These are phyloP conservation scores for Medicago truncatula DNA, from an alignment of 306 rosid genomes.

Conservation along the genomic window DNA sequence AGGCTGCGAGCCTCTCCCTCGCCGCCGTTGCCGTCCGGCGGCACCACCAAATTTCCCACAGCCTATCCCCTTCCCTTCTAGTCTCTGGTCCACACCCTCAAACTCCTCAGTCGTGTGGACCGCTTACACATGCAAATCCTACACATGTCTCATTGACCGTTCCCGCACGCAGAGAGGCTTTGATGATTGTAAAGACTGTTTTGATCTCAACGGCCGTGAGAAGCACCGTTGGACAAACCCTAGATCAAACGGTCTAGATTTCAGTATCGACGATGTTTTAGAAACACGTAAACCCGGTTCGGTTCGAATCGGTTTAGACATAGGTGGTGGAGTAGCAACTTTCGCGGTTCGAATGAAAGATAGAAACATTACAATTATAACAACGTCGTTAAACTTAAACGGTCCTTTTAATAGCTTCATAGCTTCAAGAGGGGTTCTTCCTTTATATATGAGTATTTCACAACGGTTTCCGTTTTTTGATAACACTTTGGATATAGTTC, in stretches of 20 bases:
- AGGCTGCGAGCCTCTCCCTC: conserved; percentile 62
- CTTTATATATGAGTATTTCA: conserved; percentile 51
- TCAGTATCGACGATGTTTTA: conserved; percentile 54
- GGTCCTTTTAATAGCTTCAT: conserved; percentile 60
- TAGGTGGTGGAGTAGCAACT: conserved; percentile 57
- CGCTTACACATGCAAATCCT: conserved; percentile 57
- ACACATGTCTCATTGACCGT: conserved; percentile 52
- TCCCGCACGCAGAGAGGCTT: conserved; percentile 35
- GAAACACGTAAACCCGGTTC: conserved; percentile 39
- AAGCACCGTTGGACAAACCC: conserved; percentile 42
- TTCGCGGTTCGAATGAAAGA: conserved; percentile 56
- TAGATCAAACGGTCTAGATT: conserved; percentile 44
- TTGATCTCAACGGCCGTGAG: conserved; percentile 48
- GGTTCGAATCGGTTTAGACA: conserved; percentile 51
- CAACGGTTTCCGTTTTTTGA: conserved; percentile 56
- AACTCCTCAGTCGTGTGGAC: conserved; percentile 57
- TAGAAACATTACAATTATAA: conserved; percentile 43
- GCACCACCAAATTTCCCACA: conserved; percentile 25
- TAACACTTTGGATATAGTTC: conserved; percentile 60
- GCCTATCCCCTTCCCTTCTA: conserved; percentile 44
- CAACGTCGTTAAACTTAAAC: conserved; percentile 54
- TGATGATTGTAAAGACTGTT: conserved; percentile 60
- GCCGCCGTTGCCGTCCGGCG: conserved; percentile 55
- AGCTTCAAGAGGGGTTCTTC: conserved; percentile 55
- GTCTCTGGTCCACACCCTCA: conserved; percentile 55